Percentiles rank a stretch among this genome's conserved stretches.
Evolutionary conservation across 441 rosid genomes (phyloP).

Genomic region (Adansonia rubrostipa): DNA sequence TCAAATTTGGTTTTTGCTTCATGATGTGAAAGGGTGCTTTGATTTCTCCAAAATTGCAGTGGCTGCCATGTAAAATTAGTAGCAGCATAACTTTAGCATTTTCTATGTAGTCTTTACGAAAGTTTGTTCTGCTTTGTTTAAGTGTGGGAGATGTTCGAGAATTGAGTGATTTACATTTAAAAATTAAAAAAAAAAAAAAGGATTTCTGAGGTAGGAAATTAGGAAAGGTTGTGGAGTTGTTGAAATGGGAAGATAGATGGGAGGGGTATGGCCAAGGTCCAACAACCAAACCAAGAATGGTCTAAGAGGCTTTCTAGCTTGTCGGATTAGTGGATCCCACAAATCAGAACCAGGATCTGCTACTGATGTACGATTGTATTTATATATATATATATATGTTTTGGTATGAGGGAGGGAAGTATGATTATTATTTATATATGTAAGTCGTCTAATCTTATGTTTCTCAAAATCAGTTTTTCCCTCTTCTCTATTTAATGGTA

Average conservation of each 20-base stretch:
- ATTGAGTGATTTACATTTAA: not conserved
- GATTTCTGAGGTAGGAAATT: not conserved
- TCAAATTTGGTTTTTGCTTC: constrained; percentile 25
- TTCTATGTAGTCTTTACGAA: too few relatives aligned
- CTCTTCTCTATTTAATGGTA: constrained; percentile 26
- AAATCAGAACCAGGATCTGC: constrained; percentile 66
- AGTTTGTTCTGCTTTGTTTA: not conserved
- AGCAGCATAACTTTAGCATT: too few relatives aligned
- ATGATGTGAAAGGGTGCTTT: not conserved
- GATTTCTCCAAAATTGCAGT: not conserved
- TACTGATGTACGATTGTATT: constrained; percentile 39
- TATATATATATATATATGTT: not conserved
- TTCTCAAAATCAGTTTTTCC: constrained; percentile 29
- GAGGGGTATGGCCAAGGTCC: constrained; percentile 37
- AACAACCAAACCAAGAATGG: constrained; percentile 41
- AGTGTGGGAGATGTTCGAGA: not conserved
- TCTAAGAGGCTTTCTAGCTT: constrained; percentile 30
- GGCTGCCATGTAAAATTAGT: not conserved
- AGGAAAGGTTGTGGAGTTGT: constrained; percentile 38
- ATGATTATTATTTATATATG: constrained; percentile 17
- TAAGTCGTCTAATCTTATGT: not conserved
- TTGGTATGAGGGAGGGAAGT: constrained; percentile 17
- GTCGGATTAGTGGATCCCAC: constrained; percentile 65
- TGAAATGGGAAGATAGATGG: constrained; percentile 35
- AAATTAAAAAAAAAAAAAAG: too few relatives aligned